phyloP scores from a whole-genome alignment of 2,329 filamentous ascomycete genomes.

The Apiospora sp. region DNA sequence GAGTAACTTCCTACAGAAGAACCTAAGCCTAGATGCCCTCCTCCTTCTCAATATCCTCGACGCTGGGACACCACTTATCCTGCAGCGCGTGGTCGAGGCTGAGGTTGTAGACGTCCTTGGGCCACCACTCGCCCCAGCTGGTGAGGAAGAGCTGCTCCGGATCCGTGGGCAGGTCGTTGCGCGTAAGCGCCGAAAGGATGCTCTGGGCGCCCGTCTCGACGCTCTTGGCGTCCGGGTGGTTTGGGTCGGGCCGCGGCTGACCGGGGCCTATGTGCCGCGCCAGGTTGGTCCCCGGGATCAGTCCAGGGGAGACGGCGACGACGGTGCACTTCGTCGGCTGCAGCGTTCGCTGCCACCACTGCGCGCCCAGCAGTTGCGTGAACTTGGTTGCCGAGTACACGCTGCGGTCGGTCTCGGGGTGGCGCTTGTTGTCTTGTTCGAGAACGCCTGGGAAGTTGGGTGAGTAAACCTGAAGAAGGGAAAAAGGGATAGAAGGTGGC shows the following conservation, averaged over 20 bases:
- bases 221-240: slow-evolving; percentile 8
- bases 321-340: slow-evolving; percentile 47
- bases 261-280: neutral
- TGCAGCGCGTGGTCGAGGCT: slow-evolving; percentile 56
- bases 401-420: slow-evolving; percentile 42
- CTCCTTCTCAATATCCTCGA: slow-evolving; percentile 57
- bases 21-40: slow-evolving; percentile 36
- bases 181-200: slow-evolving; percentile 53
- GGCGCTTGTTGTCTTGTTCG: slow-evolving; percentile 41
- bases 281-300: slow-evolving; percentile 58
- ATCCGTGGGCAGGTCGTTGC: slow-evolving; percentile 54
- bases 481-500: neutral
- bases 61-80: slow-evolving; percentile 58
- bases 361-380: slow-evolving; percentile 57
- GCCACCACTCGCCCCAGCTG: slow-evolving; percentile 66
- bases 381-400: slow-evolving; percentile 59
- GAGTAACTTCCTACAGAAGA: neutral
- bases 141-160: slow-evolving; percentile 61
- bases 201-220: slow-evolving; percentile 47
- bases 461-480: neutral
- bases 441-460: neutral
- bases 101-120: slow-evolving; percentile 50
- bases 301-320: slow-evolving; percentile 61
- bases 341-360: slow-evolving; percentile 64
- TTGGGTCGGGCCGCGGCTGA: neutral